Conservation (phyloP, 345 rosid genomes). For the Heritiera littoralis region DNA sequence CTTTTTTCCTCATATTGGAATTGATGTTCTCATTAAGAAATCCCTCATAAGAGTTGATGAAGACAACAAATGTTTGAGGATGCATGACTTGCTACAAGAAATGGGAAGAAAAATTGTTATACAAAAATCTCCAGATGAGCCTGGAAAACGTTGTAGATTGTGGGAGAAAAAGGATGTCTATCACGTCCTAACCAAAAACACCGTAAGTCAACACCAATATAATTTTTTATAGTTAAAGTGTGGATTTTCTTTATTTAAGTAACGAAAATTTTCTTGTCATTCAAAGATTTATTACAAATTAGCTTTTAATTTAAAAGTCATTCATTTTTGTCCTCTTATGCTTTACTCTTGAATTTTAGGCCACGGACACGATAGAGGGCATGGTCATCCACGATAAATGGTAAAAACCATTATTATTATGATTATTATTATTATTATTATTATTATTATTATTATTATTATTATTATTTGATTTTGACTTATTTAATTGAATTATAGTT, state of each 20-base stretch:
- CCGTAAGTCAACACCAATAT: slow-evolving; percentile 18
- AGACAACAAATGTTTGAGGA: slow-evolving; percentile 17
- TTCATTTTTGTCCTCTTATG: not conserved
- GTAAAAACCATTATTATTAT: not conserved
- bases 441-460: no score
- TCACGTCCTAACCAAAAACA: slow-evolving; percentile 25
- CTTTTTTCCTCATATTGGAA: slow-evolving; percentile 30
- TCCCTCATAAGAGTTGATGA: slow-evolving; percentile 22
- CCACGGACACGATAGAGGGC: slow-evolving; percentile 32
- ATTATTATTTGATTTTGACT: no score
- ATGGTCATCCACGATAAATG: not conserved
- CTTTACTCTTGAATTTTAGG: slow-evolving; percentile 23
- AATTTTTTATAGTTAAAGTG: no score
- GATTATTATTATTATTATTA: no score
- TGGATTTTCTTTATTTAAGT: no score
- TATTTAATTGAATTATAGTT: no score
- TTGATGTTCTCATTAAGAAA: slow-evolving; percentile 36
- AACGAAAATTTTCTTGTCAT: no score
- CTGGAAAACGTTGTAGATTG: slow-evolving; percentile 26
- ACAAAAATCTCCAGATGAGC: slow-evolving; percentile 23
- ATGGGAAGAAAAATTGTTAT: slow-evolving; percentile 36
- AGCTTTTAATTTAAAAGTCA: no score
- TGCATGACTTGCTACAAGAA: slow-evolving; percentile 37
- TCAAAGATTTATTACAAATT: no score
- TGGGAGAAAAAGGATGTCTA: slow-evolving; percentile 32